phyloP scores from a whole-genome alignment of 768 basidiomycete species.

The Rhizopogon vinicolor region DNA sequence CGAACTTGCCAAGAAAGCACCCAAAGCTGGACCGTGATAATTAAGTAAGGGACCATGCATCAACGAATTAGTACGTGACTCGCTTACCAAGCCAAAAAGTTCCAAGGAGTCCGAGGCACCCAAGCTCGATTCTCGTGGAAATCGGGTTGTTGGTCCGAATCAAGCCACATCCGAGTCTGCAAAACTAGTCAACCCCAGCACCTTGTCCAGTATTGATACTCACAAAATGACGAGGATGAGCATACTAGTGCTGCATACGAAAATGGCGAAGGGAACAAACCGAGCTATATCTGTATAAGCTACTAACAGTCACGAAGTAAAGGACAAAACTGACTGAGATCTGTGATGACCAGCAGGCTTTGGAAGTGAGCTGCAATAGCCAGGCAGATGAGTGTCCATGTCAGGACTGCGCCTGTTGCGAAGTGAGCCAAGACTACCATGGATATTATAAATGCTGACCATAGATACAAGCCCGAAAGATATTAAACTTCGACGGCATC shows the following conservation, averaged over 20 bases:
- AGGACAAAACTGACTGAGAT: slow-evolving; percentile 58
- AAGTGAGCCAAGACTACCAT: slow-evolving; percentile 4
- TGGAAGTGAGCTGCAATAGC: slow-evolving; percentile 80
- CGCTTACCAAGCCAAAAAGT: slow-evolving; percentile 75
- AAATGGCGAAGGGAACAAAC: slow-evolving; percentile 83
- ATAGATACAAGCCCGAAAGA: slow-evolving; percentile 63
- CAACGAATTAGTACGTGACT: background rate
- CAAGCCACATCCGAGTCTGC: slow-evolving; percentile 61
- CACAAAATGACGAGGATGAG: slow-evolving; percentile 66
- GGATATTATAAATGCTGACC: slow-evolving; percentile 34
- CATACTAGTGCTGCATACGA: slow-evolving; percentile 69
- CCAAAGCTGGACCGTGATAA: slow-evolving; percentile 51
- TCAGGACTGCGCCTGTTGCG: slow-evolving; percentile 52
- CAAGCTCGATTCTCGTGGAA: slow-evolving; percentile 72
- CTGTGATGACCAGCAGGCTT: slow-evolving; percentile 62
- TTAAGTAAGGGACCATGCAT: slow-evolving; percentile 8
- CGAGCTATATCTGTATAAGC: slow-evolving; percentile 47
- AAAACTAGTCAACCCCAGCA: slow-evolving; percentile 1
- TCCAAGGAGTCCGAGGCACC: slow-evolving; percentile 64
- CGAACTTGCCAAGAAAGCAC: slow-evolving; percentile 68
- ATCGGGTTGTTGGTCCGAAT: slow-evolving; percentile 70
- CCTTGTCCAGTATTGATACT: slow-evolving; percentile 23
- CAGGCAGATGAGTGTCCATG: slow-evolving; percentile 76
- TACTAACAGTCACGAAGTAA: background rate
- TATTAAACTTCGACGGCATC: slow-evolving; percentile 73